A percentile compares a stretch with the other conserved stretches of the same genome.
phyloP scores from a whole-genome alignment of 345 rosid genomes.

The Hibiscus tridactylites region DNA sequence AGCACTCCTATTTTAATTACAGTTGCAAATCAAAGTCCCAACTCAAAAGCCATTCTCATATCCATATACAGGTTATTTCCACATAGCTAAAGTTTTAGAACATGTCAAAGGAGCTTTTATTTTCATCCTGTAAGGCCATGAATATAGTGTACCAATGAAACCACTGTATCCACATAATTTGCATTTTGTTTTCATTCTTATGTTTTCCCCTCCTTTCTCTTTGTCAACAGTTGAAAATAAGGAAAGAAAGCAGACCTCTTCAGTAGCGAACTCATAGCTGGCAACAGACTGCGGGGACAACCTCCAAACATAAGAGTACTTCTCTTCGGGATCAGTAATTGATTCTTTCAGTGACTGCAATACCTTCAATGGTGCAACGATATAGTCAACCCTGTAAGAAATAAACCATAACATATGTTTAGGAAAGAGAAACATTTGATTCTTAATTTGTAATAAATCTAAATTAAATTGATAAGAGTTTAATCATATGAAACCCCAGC shows the following conservation, averaged over 20 bases:
- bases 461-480: neutral
- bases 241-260: constrained; percentile 55
- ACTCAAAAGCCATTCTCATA: neutral
- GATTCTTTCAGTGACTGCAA: constrained; percentile 85
- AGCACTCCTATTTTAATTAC: neutral
- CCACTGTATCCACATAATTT: too few species aligned
- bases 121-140: neutral
- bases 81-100: neutral
- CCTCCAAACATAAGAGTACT: constrained; percentile 64
- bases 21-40: neutral
- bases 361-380: constrained; percentile 85
- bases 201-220: neutral
- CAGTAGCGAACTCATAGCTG: constrained; percentile 53
- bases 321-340: constrained; percentile 53
- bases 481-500: constrained; percentile 48
- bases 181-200: neutral
- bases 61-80: neutral
- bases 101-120: neutral
- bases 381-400: constrained; percentile 75
- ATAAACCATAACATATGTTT: constrained; percentile 4
- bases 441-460: constrained; percentile 1
- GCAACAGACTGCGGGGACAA: constrained; percentile 68
- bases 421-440: neutral
- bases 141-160: too few species aligned
- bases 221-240: neutral